Percentiles rank a stretch among this genome's conserved stretches.
These are phyloP conservation scores for Trichoderma aggressivum DNA, from an alignment of 2,329 filamentous ascomycete genomes.

Conservation along the genomic window DNA sequence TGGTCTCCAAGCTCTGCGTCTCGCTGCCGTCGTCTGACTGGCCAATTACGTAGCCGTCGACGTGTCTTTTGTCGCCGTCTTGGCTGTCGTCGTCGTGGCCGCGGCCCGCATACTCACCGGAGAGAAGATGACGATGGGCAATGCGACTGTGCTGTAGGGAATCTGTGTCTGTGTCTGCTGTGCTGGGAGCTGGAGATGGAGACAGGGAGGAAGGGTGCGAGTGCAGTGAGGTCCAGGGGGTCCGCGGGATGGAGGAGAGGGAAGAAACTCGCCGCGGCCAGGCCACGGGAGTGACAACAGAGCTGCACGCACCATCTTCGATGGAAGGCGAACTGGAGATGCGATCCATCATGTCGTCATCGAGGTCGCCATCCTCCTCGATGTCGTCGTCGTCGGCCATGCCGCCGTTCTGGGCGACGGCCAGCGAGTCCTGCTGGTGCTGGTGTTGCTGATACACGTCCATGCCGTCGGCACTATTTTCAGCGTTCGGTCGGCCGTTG, in stretches of 20 bases:
- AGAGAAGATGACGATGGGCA: constrained; percentile 43
- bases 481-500: constrained; percentile 18
- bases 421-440: constrained; percentile 55
- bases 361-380: constrained; percentile 66
- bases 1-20: constrained; percentile 3
- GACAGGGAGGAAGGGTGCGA: constrained; percentile 24
- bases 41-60: background rate
- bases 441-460: constrained; percentile 35
- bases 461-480: constrained; percentile 28
- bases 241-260: constrained; percentile 33
- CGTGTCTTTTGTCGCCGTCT: constrained; percentile 21
- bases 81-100: constrained; percentile 11
- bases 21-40: background rate
- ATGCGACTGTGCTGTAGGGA: background rate
- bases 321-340: constrained; percentile 99
- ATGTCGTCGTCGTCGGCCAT: constrained; percentile 61
- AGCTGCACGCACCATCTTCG: constrained; percentile 87
- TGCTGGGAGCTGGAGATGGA: constrained; percentile 25
- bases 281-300: constrained; percentile 33
- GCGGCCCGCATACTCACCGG: constrained; percentile 29
- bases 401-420: constrained; percentile 60
- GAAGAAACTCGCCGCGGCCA: constrained; percentile 47
- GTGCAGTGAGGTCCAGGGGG: constrained; percentile 32
- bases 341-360: constrained; percentile 96
- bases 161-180: constrained; percentile 10